Conservation (phyloP, 768 basidiomycete species). For the Sporobolomyces roseus region DNA sequence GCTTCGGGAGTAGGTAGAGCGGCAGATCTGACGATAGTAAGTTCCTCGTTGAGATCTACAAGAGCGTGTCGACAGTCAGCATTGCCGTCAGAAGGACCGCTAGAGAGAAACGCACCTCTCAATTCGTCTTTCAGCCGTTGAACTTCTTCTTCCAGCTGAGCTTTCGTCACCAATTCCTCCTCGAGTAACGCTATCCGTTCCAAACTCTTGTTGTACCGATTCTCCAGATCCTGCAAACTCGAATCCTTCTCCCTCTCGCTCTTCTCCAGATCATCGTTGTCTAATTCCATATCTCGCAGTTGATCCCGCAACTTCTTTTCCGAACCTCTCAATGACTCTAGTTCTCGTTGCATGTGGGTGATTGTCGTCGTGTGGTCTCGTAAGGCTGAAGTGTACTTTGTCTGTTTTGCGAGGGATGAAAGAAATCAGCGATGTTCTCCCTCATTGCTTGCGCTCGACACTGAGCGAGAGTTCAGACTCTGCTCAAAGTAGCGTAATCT, state of each 20-base stretch:
- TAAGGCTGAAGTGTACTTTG: constrained; percentile 49
- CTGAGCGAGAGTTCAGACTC: too few species aligned
- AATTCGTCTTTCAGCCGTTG: constrained; percentile 90
- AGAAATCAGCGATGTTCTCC: not conserved
- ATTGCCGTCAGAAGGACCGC: not conserved
- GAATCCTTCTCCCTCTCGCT: constrained; percentile 54
- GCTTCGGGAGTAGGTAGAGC: constrained; percentile 12
- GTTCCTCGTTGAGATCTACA: constrained; percentile 36
- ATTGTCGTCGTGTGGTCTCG: constrained; percentile 75
- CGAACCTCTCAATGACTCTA: constrained; percentile 74
- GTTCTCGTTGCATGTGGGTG: constrained; percentile 83
- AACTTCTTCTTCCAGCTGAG: constrained; percentile 78
- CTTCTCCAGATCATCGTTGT: constrained; percentile 93
- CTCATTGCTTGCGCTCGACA: too few species aligned
- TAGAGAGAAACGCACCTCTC: constrained; percentile 62
- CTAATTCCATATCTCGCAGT: constrained; percentile 87
- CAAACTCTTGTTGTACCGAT: constrained; percentile 77
- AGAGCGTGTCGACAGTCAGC: not conserved
- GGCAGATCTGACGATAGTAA: constrained; percentile 2
- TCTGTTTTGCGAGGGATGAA: constrained; percentile 31
- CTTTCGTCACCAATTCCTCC: constrained; percentile 88
- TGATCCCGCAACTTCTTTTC: constrained; percentile 67
- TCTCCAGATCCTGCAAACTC: constrained; percentile 18
- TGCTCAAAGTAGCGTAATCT: too few species aligned
- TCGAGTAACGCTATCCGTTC: constrained; percentile 97